These are phyloP conservation scores for Aspergillus arachidicola DNA, from an alignment of 2,329 filamentous ascomycete species.

Conservation along the genomic window DNA sequence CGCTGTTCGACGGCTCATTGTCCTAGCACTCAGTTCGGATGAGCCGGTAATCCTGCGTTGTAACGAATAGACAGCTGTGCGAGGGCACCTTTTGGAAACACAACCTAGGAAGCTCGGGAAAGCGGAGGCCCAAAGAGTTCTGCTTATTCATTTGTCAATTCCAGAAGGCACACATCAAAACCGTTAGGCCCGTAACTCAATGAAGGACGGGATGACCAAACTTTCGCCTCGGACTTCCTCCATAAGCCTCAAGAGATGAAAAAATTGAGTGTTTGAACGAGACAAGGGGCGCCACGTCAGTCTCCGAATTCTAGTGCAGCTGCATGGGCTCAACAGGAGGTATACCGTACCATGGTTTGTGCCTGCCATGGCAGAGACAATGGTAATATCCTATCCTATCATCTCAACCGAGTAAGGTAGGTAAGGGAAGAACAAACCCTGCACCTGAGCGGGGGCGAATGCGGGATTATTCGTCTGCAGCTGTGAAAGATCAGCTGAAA, in stretches of 20 bases:
- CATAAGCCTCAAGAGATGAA: conserved; percentile 27
- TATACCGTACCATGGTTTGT: conserved; percentile 37
- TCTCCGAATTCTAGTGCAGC: conserved; percentile 41
- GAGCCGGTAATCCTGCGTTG: conserved; percentile 27
- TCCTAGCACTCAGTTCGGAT: conserved; percentile 22
- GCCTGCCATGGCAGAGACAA: conserved; percentile 35
- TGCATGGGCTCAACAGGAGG: conserved; percentile 40
- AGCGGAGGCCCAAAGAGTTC: conserved; percentile 17
- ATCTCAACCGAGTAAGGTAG: conserved; percentile 28
- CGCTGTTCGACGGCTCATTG: conserved; percentile 20
- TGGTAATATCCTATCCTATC: conserved; percentile 40
- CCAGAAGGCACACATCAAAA: conserved; percentile 10
- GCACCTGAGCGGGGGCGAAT: conserved; percentile 41
- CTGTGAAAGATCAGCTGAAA: conserved; percentile 46
- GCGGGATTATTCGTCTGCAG: conserved; percentile 44
- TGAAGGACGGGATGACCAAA: conserved; percentile 22
- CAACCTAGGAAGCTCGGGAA: conserved; percentile 18
- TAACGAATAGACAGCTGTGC: conserved; percentile 17
- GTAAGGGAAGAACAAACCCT: conserved; percentile 33
- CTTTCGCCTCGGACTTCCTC: conserved; percentile 26
- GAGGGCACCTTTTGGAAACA: conserved; percentile 14
- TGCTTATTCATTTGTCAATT: conserved; percentile 19
- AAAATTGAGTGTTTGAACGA: conserved; percentile 33
- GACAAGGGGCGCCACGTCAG: conserved; percentile 44
- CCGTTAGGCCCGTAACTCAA: conserved; percentile 15